Base-by-base conservation (phyloP, 768 basidiomycete species). In the Collybia sordida region DNA sequence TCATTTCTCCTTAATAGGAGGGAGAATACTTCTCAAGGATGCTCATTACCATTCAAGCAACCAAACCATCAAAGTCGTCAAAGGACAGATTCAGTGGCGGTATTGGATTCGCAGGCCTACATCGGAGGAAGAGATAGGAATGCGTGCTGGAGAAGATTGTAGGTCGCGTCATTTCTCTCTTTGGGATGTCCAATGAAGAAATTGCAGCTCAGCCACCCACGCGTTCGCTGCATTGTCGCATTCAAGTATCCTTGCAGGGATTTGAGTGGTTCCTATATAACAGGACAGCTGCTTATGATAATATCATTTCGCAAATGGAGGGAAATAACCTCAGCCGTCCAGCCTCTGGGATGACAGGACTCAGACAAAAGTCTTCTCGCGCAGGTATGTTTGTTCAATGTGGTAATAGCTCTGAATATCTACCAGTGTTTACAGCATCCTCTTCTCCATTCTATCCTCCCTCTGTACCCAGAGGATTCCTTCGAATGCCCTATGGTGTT, bases 251-350 rank as follows among this genome's bases (percentile, higher is more conserved):
- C 6, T 59, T 90, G 3, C 83, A 95, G 57, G 96, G 96, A 15
- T 75, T 94, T 38, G 94, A 98, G 65, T 94, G 91, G 86, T 92
- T 92, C 64, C 59, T 98, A 36, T 97, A 91, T 68, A 98, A 98
- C 68, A 77, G 85, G 42, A 95, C 92, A 3, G 81, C 90, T 3
- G 85, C 93, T 3, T 98, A 88, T 67, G 93, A 98, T 61, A 78
- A 82, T 46, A 93, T 98, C 45, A 70, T 96, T 17, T 78, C 87
- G 9, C 82, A 88, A 60, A 83, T 94, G 78, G 79, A 81, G 51
- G 69, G 65, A 18, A 71, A 72, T 62, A 60, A 58, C 42, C 53
- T 59, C 12, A 65, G 58, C 47, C 70, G 68, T 36, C 64, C 71
- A 17, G 55, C 59, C 1, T 74, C 75, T 3, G 70, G 65, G 47